These are phyloP conservation scores for Talaromyces amestolkiae DNA, from an alignment of 2,329 filamentous ascomycete genomes.

Conservation along the genomic window DNA sequence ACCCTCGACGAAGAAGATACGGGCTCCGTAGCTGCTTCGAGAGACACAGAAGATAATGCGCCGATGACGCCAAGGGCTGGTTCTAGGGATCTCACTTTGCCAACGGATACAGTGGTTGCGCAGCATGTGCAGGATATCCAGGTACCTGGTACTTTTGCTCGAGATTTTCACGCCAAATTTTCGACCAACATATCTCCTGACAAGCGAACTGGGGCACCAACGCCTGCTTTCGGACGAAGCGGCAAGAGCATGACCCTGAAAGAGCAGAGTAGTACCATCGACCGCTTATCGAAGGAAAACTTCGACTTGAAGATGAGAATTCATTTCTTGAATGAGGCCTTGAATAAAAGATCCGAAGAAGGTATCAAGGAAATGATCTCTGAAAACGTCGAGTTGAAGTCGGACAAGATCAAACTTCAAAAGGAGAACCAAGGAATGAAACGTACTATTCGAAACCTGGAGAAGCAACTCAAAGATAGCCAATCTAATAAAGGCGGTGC, in stretches of 20 bases:
- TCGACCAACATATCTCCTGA: constrained; percentile 59
- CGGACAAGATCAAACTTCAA: constrained; percentile 80
- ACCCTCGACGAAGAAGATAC: constrained; percentile 61
- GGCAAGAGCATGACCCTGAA: constrained; percentile 82
- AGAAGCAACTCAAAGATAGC: constrained; percentile 68
- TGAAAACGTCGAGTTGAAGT: constrained; percentile 94
- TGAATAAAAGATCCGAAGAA: constrained; percentile 92
- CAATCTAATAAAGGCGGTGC: constrained; percentile 45
- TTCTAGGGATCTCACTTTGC: constrained; percentile 57
- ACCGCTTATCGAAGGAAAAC: constrained; percentile 94
- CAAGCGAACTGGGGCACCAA: constrained; percentile 54
- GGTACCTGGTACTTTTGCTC: constrained; percentile 82
- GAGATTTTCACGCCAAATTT: constrained; percentile 75
- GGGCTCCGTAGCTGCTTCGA: constrained; percentile 39
- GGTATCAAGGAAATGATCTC: constrained; percentile 97
- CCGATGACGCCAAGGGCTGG: constrained; percentile 70
- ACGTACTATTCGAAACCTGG: constrained; percentile 78
- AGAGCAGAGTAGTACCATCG: constrained; percentile 96
- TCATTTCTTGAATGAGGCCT: constrained; percentile 89
- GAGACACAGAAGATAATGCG: constrained; percentile 42
- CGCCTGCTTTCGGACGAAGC: constrained; percentile 51
- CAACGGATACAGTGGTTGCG: constrained; percentile 84
- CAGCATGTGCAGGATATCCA: constrained; percentile 87
- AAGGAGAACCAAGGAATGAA: constrained; percentile 85
- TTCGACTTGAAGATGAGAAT: constrained; percentile 97